Percentiles rank a stretch among this genome's conserved stretches.
Conservation (phyloP, 2,329 filamentous ascomycete genomes). For the Penicillium vulpinum region DNA sequence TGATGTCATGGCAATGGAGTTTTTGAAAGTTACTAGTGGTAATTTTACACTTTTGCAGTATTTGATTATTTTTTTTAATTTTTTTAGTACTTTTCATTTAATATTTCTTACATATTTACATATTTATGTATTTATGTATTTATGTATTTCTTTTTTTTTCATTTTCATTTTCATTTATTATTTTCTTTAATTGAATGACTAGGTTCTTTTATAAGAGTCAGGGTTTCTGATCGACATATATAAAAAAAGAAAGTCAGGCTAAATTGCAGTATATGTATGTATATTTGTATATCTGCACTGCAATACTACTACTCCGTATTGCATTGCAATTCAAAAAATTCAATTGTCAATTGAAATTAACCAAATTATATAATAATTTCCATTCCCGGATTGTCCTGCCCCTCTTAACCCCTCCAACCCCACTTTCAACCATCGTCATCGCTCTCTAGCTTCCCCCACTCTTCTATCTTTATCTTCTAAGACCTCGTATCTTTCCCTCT, state of each 20-base stretch:
- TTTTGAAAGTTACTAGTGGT: slow-evolving; percentile 23
- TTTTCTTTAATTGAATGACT: too few species aligned
- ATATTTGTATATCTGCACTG: not conserved
- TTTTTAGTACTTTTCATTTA: not conserved
- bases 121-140: too few species aligned
- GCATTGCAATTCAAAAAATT: not conserved
- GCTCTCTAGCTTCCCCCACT: slow-evolving; percentile 16
- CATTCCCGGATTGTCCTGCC: slow-evolving; percentile 1
- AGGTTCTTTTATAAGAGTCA: too few species aligned
- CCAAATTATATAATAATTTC: slow-evolving; percentile 1
- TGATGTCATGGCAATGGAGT: slow-evolving; percentile 32
- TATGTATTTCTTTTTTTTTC: not conserved
- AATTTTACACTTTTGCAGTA: slow-evolving; percentile 13
- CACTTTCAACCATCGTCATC: slow-evolving; percentile 22
- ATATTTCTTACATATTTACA: not conserved
- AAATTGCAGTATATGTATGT: not conserved
- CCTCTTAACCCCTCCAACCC: slow-evolving; percentile 1
- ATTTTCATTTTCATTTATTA: too few species aligned
- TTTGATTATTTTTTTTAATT: not conserved
- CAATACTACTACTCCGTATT: too few species aligned
- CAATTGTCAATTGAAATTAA: not conserved
- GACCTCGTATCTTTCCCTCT: slow-evolving; percentile 1
- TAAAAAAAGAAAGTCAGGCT: not conserved
- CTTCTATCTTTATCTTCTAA: slow-evolving; percentile 7
- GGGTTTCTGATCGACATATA: not conserved